Percentiles rank a stretch among this genome's conserved stretches.
Evolutionary conservation across 495 filamentous ascomycete genomes (phyloP).

Genomic region (Aspergillus bertholletiae): DNA sequence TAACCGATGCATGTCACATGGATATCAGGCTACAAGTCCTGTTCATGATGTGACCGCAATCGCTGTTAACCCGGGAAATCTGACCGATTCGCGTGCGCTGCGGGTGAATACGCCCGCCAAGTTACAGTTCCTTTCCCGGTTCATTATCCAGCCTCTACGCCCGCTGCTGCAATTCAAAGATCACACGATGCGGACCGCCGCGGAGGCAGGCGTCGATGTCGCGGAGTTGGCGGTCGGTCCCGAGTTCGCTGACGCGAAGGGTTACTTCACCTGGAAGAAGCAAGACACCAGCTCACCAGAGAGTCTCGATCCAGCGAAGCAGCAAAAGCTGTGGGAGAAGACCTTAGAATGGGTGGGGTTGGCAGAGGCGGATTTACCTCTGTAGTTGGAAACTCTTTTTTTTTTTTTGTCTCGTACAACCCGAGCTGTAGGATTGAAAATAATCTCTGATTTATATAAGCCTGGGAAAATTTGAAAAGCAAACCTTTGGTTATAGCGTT

Average conservation of each 20-base stretch:
- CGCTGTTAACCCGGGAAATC: slow-evolving; percentile 43
- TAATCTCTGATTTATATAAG: no score
- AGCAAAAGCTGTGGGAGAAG: slow-evolving; percentile 42
- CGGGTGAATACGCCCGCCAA: slow-evolving; percentile 32
- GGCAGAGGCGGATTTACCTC: not conserved
- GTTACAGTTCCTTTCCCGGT: slow-evolving; percentile 1
- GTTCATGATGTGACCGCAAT: slow-evolving; percentile 38
- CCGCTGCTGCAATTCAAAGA: slow-evolving; percentile 28
- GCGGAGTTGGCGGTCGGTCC: slow-evolving; percentile 25
- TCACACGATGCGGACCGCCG: slow-evolving; percentile 25
- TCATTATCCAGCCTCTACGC: slow-evolving; percentile 27
- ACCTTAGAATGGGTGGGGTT: slow-evolving; percentile 37
- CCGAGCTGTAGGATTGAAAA: no score
- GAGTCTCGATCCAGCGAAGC: slow-evolving; percentile 34
- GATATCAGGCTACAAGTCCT: slow-evolving; percentile 17
- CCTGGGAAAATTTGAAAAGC: no score
- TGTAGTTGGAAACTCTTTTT: not conserved
- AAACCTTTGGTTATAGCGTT: no score
- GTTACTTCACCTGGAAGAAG: slow-evolving; percentile 36
- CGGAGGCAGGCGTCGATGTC: slow-evolving; percentile 35
- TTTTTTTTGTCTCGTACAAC: not conserved
- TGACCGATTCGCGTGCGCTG: slow-evolving; percentile 43
- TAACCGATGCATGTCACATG: not conserved
- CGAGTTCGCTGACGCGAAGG: slow-evolving; percentile 27
- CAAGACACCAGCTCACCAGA: slow-evolving; percentile 35